Evolutionary conservation across 805 yeast species (phyloP).

Genomic region (Yamadazyma paraphyllophila): DNA sequence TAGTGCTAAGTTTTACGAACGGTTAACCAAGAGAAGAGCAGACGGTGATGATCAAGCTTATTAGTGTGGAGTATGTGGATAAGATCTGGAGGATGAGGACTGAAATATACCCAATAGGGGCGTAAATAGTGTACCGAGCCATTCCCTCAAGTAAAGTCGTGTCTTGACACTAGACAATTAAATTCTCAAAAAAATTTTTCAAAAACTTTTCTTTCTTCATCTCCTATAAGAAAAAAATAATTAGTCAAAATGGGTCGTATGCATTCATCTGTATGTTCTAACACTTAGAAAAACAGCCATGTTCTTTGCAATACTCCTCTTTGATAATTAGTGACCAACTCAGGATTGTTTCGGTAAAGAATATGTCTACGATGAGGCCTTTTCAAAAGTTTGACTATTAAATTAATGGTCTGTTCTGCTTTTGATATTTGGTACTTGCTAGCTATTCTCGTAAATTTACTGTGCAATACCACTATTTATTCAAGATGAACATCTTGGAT

Average conservation of each 20-base stretch:
- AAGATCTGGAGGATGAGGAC: too few relatives aligned
- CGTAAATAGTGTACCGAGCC: too few relatives aligned
- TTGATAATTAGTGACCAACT: conserved; percentile 9
- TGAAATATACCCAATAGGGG: too few relatives aligned
- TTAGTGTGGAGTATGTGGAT: too few relatives aligned
- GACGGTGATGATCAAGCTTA: too few relatives aligned
- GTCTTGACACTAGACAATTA: neutral
- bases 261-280: conserved; percentile 90
- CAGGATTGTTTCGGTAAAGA: conserved; percentile 11
- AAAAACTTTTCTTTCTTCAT: conserved; percentile 21
- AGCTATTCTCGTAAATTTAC: conserved; percentile 8
- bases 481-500: conserved; percentile 6
- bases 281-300: conserved; percentile 1
- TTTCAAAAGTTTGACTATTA: conserved; percentile 10
- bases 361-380: conserved; percentile 13
- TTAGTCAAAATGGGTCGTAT: conserved; percentile 96
- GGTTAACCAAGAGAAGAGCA: too few relatives aligned
- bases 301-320: conserved; percentile 5
- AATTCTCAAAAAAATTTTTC: conserved; percentile 10
- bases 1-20: too few relatives aligned
- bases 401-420: conserved; percentile 12
- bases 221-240: conserved; percentile 26
- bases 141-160: neutral
- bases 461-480: conserved; percentile 15
- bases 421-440: conserved; percentile 16